Conservation (phyloP, 148 eudicot genomes). For the Spergularia marina region DNA sequence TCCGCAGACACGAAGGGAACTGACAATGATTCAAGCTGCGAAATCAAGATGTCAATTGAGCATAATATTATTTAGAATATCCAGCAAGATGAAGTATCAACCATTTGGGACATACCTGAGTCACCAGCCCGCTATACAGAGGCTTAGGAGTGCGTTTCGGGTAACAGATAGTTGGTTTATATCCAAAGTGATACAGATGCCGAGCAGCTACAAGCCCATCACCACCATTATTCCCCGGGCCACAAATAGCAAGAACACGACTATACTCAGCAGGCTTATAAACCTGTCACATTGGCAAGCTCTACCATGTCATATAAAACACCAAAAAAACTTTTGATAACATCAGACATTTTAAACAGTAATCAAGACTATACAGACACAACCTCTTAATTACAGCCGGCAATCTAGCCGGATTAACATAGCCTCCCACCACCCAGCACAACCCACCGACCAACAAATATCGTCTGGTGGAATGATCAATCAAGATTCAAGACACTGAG, state of each 20-base stretch:
- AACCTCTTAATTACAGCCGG: neutral
- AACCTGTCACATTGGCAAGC: conserved; percentile 48
- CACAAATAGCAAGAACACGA: conserved; percentile 85
- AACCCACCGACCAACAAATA: neutral
- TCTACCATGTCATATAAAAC: neutral
- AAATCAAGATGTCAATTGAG: conserved; percentile 29
- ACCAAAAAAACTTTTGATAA: neutral
- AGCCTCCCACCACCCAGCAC: neutral
- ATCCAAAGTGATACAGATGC: conserved; percentile 92
- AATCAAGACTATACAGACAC: neutral
- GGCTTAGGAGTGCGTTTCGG: conserved; percentile 94
- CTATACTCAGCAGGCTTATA: conserved; percentile 58
- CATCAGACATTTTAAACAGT: neutral
- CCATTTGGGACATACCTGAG: conserved; percentile 58
- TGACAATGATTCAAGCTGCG: conserved; percentile 85
- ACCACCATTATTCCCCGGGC: conserved; percentile 99
- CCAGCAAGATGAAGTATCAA: conserved; percentile 7
- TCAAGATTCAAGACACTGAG: neutral
- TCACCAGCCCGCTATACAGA: conserved; percentile 78
- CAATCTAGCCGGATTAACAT: neutral
- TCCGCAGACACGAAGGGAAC: conserved; percentile 76
- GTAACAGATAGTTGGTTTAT: conserved; percentile 75
- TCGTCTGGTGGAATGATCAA: neutral
- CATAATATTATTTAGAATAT: conserved; percentile 10
- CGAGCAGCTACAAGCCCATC: conserved; percentile 99